These are phyloP conservation scores for Ophiostoma sp. DNA, from an alignment of 2,329 filamentous ascomycete species.

Conservation along the genomic window DNA sequence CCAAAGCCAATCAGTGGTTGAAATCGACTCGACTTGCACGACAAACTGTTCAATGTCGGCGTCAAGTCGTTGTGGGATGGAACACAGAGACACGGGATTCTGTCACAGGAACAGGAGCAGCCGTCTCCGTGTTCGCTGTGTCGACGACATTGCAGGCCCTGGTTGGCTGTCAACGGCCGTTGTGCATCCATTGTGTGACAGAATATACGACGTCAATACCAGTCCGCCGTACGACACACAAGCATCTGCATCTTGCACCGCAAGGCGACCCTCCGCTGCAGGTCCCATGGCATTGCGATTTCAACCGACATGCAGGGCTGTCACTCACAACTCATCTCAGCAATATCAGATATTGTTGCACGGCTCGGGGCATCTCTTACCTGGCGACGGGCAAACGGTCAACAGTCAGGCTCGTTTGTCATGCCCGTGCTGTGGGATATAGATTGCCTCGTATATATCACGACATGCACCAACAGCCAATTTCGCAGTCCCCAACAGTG, in stretches of 20 bases:
- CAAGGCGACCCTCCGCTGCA: background rate
- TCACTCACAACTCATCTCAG: background rate
- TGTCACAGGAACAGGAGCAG: background rate
- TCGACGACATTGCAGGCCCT: background rate
- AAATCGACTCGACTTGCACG: background rate
- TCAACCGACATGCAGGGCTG: background rate
- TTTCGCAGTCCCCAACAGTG: background rate
- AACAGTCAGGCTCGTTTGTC: background rate
- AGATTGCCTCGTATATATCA: constrained; percentile 15
- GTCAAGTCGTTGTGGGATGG: background rate
- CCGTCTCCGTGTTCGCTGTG: background rate
- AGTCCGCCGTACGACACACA: background rate
- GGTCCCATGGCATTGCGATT: background rate
- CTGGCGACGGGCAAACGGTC: background rate
- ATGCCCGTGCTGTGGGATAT: background rate
- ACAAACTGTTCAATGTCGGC: background rate
- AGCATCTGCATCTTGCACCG: background rate
- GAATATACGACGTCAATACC: background rate
- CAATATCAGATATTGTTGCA: background rate
- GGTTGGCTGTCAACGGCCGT: constrained; percentile 6
- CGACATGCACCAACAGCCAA: constrained; percentile 6
- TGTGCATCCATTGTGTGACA: background rate
- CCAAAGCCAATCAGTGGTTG: background rate
- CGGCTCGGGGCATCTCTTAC: background rate
- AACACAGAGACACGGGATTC: background rate